These are phyloP conservation scores for Paracamarosporium sp. DNA, from an alignment of 2,329 filamentous ascomycete genomes.

Conservation along the genomic window DNA sequence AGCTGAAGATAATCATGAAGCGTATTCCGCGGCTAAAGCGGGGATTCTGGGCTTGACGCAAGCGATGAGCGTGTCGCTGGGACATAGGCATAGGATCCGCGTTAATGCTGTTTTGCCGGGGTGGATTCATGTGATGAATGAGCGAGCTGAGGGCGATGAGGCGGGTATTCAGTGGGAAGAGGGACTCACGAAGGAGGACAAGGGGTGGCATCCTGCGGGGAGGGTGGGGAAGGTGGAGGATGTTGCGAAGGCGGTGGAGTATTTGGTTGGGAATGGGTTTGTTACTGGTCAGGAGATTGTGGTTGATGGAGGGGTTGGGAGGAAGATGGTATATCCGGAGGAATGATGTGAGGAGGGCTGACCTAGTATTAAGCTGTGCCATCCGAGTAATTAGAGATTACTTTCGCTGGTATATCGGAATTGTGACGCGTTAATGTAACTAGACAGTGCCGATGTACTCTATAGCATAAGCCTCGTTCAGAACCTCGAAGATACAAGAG, in stretches of 20 bases:
- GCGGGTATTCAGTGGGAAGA: slow-evolving; percentile 53
- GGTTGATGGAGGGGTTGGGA: slow-evolving; percentile 55
- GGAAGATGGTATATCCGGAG: slow-evolving; percentile 54
- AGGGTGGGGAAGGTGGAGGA: slow-evolving; percentile 60
- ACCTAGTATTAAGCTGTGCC: not conserved
- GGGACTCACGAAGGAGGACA: slow-evolving; percentile 53
- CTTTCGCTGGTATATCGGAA: no score
- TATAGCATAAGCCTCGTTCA: no score
- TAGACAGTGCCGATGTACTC: no score
- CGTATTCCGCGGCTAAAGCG: slow-evolving; percentile 59
- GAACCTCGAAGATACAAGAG: no score
- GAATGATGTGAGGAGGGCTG: not conserved
- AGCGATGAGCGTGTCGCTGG: slow-evolving; percentile 56
- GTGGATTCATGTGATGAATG: slow-evolving; percentile 59
- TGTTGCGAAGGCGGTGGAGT: slow-evolving; percentile 50
- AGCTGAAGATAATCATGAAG: slow-evolving; percentile 58
- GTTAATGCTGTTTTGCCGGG: slow-evolving; percentile 60
- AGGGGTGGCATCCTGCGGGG: slow-evolving; percentile 58
- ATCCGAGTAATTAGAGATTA: not conserved
- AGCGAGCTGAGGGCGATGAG: slow-evolving; percentile 51
- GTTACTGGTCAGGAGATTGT: slow-evolving; percentile 56
- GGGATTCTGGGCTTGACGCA: slow-evolving; percentile 59
- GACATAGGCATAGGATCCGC: slow-evolving; percentile 51
- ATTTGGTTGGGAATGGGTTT: slow-evolving; percentile 48
- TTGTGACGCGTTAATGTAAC: no score